Evolutionary conservation across 1,284 basidiomycete species (phyloP).

Genomic region (Sporisorium reilianum): DNA sequence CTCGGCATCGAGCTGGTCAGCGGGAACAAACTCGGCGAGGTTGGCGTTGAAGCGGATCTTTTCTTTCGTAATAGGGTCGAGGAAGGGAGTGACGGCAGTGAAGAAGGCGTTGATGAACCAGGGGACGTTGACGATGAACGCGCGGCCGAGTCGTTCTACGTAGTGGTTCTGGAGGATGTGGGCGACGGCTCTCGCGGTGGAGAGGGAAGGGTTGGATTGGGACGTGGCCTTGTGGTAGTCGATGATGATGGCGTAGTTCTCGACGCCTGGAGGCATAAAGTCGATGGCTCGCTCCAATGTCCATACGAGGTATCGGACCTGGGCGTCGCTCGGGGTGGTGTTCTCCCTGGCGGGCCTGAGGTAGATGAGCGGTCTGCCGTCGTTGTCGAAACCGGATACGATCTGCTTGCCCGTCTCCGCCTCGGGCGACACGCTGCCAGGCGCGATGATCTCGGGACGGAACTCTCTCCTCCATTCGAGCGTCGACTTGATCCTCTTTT

Average conservation of each 20-base stretch:
- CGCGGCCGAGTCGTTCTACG: constrained; percentile 86
- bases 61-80: constrained; percentile 89
- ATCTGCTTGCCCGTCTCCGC: constrained; percentile 65
- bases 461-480: constrained; percentile 65
- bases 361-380: constrained; percentile 63
- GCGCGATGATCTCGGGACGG: constrained; percentile 64
- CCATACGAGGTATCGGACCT: constrained; percentile 66
- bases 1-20: constrained; percentile 81
- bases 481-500: constrained; percentile 60
- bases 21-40: constrained; percentile 79
- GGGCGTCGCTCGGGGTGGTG: constrained; percentile 56
- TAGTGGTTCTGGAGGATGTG: constrained; percentile 91
- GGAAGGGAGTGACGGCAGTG: constrained; percentile 84
- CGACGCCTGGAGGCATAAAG: constrained; percentile 58
- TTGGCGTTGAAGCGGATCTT: constrained; percentile 82
- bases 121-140: constrained; percentile 86
- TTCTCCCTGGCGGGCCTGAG: constrained; percentile 66
- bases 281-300: constrained; percentile 65
- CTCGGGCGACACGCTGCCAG: constrained; percentile 57
- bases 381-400: constrained; percentile 63
- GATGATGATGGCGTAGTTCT: constrained; percentile 61
- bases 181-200: constrained; percentile 50
- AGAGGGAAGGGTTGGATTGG: constrained; percentile 57
- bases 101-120: constrained; percentile 72
- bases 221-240: constrained; percentile 57